Base-by-base conservation (phyloP, 305 asterid genomes). In the Coffea humblotiana region DNA sequence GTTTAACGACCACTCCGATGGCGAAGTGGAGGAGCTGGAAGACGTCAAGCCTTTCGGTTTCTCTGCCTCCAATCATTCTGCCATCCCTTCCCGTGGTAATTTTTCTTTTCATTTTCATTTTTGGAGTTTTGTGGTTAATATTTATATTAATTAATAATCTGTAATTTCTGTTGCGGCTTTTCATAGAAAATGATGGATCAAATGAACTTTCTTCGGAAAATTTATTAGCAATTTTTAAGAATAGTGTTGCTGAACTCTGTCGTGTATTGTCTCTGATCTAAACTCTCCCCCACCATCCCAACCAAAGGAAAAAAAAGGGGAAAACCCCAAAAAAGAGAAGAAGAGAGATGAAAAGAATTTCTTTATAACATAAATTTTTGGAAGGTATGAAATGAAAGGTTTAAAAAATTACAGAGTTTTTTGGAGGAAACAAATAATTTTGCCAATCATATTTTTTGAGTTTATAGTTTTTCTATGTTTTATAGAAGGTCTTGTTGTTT, bases 1-100 rank as follows among this genome's bases (percentile, higher is more conserved):
- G 4, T 95, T 95, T 32, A 93, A 93, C 89, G 96, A 89, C 54
- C 71, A 71, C 21, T 84, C 92, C 29, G 93, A 89, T 66, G 90
- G 77, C 10, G 99, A 91, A 35, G 80, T 61, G 23, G 89, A 52
- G 51, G 89, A 72, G 80, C 66, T 87, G 77, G 87, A 27, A 49
- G 81, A 83, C 52, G 89, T 82, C 64, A 91, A 88, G 87, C 82
- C 92, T 19, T 86, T 88, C 56, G 85, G 85, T 45, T 88, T 89
- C 86, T 80, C 93, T 77, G 88, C 96, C 83, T 19, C 94, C 45
- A 88, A 86, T 69, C 84, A 32, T 12, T 64, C 92, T 52, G 72
- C 27, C 37, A 9, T 66, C 15, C 45, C 64, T 58, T 72, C 74
- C 0, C 72, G 79, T 61, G 88, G 94, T 90, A 80, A 77, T 29